These are phyloP conservation scores for Colletotrichum australisinense DNA, from an alignment of 2,329 filamentous ascomycete genomes.

Conservation along the genomic window DNA sequence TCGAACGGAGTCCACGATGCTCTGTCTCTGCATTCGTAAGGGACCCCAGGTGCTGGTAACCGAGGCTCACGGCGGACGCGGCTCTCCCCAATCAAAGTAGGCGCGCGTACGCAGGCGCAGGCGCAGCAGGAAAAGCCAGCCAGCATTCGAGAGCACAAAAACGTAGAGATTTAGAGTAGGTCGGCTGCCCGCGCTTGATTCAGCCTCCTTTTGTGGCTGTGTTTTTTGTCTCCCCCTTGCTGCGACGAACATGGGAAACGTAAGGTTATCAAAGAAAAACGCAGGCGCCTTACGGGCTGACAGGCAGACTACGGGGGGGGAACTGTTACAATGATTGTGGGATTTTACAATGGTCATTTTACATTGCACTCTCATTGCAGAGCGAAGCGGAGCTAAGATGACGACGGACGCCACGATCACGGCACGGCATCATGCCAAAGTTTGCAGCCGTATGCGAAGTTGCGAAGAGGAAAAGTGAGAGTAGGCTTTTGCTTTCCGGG, in stretches of 20 bases:
- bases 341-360: neutral
- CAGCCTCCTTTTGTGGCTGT: neutral
- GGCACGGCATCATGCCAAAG: neutral
- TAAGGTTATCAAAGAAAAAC: neutral
- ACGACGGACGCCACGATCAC: neutral
- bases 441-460: too few relatives aligned
- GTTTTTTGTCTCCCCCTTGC: neutral
- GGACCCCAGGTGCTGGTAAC: neutral
- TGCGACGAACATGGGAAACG: neutral
- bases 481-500: neutral
- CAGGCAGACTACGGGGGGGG: neutral
- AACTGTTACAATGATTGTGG: neutral
- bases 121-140: neutral
- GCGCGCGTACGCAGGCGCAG: neutral
- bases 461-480: neutral
- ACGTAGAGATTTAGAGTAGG: neutral
- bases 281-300: neutral
- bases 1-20: neutral
- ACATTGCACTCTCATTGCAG: neutral
- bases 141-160: neutral
- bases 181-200: neutral
- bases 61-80: neutral
- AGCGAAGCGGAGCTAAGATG: neutral
- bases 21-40: neutral
- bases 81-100: neutral